Evolutionary conservation across 2,329 filamentous ascomycete species (phyloP).

Genomic region (Paecilomyces dactylethromorphus): DNA sequence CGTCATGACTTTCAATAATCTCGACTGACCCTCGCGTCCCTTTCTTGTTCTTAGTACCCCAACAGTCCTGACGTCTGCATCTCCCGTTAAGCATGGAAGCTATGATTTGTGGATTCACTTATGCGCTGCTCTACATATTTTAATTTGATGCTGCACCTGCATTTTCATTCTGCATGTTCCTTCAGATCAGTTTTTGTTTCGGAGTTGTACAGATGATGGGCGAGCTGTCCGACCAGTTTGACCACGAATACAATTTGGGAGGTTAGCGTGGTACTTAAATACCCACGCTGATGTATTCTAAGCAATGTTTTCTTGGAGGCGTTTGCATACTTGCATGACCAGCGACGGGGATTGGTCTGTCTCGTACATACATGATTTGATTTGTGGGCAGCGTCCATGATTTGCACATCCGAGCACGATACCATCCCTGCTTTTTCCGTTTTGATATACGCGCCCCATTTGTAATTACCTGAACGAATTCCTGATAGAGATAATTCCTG

Average conservation of each 20-base stretch:
- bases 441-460: not conserved
- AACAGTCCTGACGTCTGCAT: not conserved
- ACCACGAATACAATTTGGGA: not conserved
- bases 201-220: not conserved
- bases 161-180: not conserved
- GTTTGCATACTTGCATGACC: not conserved
- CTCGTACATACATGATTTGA: not conserved
- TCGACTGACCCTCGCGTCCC: not conserved
- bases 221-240: not conserved
- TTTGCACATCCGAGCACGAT: not conserved
- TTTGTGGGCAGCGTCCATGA: not conserved
- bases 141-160: not conserved
- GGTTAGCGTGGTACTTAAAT: not conserved
- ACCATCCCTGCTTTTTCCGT: not conserved
- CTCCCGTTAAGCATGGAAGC: not conserved
- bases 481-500: not conserved
- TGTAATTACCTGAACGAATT: not conserved
- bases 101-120: not conserved
- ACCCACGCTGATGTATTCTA: not conserved
- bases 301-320: not conserved
- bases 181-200: not conserved
- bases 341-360: not conserved
- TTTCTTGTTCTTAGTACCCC: not conserved
- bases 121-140: not conserved
- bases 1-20: not conserved